Percentiles rank a stretch among this genome's conserved stretches.
Conservation (phyloP, 805 yeast genomes). For the Clavispora vitiphila region DNA sequence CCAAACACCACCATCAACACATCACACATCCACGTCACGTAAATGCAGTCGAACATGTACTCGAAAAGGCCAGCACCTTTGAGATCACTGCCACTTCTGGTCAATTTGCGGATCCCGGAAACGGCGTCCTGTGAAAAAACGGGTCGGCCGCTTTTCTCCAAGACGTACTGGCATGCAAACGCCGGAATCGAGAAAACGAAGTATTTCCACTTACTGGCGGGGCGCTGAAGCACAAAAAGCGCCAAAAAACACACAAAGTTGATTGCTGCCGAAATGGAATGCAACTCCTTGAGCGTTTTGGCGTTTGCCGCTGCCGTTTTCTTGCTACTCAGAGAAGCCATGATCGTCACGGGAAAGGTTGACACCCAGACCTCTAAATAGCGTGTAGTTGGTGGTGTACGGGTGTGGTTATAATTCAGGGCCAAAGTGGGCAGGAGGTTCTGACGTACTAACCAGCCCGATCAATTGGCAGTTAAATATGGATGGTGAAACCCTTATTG, state of each 20-base stretch:
- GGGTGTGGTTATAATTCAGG: no score
- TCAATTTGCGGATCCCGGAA: constrained; percentile 33
- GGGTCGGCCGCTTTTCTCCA: constrained; percentile 64
- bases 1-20: constrained; percentile 52
- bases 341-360: no score
- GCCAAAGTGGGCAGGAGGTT: no score
- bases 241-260: constrained; percentile 10
- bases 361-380: no score
- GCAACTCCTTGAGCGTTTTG: constrained; percentile 36
- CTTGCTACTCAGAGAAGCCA: constrained; percentile 58
- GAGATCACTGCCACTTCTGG: constrained; percentile 57
- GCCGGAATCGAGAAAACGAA: constrained; percentile 33
- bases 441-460: no score
- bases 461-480: no score
- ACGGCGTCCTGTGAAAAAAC: constrained; percentile 32
- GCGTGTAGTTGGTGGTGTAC: no score
- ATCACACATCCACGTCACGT: constrained; percentile 57
- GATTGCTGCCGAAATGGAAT: constrained; percentile 22
- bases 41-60: constrained; percentile 65
- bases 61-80: constrained; percentile 62
- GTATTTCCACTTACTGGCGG: constrained; percentile 17
- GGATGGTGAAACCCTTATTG: no score
- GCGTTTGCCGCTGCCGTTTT: constrained; percentile 44
- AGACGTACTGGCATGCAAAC: constrained; percentile 41
- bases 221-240: constrained; percentile 10